Conservation (phyloP, 352 stramenopile species). For the Phytophthora pinifolia region DNA sequence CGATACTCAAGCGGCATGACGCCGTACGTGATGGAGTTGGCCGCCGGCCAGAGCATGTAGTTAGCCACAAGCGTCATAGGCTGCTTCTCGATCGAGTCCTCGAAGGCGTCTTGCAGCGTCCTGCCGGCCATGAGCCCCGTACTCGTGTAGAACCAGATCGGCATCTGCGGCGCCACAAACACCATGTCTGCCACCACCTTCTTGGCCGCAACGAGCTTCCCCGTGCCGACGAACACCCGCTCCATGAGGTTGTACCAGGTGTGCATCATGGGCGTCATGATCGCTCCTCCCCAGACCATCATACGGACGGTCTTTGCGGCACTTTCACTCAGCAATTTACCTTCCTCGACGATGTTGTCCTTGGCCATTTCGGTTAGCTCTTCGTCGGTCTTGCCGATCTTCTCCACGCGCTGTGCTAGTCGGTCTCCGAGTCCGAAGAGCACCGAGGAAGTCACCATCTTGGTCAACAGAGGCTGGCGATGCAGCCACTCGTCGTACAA, state of each 20-base stretch:
- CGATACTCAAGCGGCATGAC: constrained; percentile 37
- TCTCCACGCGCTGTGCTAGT: constrained; percentile 32
- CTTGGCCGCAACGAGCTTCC: constrained; percentile 26
- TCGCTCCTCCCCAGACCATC: constrained; percentile 84
- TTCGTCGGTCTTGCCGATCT: constrained; percentile 21
- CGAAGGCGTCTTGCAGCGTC: constrained; percentile 20
- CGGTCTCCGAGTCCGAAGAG: constrained; percentile 60
- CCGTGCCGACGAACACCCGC: constrained; percentile 24
- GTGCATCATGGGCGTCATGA: constrained; percentile 88
- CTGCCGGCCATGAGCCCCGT: constrained; percentile 32
- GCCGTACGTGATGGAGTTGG: constrained; percentile 38
- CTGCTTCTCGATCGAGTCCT: constrained; percentile 29
- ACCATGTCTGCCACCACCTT: constrained; percentile 39
- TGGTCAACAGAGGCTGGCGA: constrained; percentile 49
- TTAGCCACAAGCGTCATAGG: constrained; percentile 28
- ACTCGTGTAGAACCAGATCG: constrained; percentile 36
- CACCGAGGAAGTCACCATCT: constrained; percentile 51
- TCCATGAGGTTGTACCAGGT: constrained; percentile 90
- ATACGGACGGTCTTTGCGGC: constrained; percentile 41
- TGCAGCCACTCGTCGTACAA: constrained; percentile 52
- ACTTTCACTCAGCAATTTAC: constrained; percentile 17
- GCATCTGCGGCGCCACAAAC: constrained; percentile 31
- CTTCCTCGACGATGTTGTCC: constrained; percentile 8
- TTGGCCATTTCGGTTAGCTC: constrained; percentile 15
- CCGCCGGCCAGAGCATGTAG: constrained; percentile 37